phyloP scores from a whole-genome alignment of 208 protist genomes.

The Acanthamoeba sp. region DNA sequence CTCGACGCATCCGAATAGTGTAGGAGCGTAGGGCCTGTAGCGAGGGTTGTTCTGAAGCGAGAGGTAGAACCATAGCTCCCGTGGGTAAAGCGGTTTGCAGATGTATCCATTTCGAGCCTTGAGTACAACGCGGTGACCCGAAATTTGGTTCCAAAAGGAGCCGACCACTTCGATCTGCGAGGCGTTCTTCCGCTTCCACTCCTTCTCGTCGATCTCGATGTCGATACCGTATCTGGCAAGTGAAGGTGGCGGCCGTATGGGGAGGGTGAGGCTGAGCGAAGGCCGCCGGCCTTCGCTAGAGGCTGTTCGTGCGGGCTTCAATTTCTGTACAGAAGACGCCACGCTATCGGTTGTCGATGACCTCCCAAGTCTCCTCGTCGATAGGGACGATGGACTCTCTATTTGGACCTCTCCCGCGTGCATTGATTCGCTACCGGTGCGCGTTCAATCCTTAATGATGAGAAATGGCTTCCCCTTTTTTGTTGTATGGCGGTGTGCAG shows the following conservation, averaged over 20 bases:
- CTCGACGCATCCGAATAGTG: not conserved
- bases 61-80: conserved; percentile 37
- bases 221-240: conserved; percentile 21
- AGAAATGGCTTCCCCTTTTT: no score
- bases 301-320: not conserved
- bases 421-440: no score
- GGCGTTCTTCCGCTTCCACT: not conserved
- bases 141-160: conserved; percentile 43
- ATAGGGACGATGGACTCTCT: conserved; percentile 7
- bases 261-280: not conserved
- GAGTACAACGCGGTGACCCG: conserved; percentile 13
- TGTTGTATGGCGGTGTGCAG: no score
- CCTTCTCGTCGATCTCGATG: not conserved
- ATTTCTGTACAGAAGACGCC: not conserved
- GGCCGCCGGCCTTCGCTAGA: not conserved
- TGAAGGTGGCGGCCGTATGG: not conserved
- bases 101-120: conserved; percentile 48
- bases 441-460: no score
- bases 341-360: not conserved
- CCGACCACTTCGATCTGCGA: not conserved
- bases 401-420: conserved; percentile 33
- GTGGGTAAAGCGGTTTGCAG: conserved; percentile 20
- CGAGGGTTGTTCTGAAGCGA: not conserved
- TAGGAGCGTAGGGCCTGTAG: not conserved
- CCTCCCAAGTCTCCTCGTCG: conserved; percentile 4